phyloP scores from a whole-genome alignment of 163 green algal species.

The Chlorella variabilis region DNA sequence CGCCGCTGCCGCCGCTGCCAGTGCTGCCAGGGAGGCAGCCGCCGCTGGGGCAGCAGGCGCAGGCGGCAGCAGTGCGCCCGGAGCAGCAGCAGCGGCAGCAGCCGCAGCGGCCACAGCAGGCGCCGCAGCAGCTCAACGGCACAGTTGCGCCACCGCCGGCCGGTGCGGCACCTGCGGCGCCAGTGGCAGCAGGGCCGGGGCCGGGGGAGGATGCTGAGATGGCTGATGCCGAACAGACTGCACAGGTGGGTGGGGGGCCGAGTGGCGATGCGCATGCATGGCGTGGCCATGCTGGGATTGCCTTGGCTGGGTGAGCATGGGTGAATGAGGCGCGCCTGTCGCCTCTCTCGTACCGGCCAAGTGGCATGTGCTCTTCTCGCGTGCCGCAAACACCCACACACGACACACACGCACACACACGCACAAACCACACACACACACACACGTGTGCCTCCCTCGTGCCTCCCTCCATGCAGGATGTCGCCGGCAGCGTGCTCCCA shows the following conservation, averaged over 20 bases:
- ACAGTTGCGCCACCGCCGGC: background rate
- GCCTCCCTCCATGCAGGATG: conserved; percentile 4
- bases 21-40: background rate
- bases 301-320: background rate
- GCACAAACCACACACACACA: too few relatives aligned
- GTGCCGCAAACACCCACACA: too few relatives aligned
- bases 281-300: too few relatives aligned
- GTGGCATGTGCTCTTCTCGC: too few relatives aligned
- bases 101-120: background rate
- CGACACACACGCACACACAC: background rate
- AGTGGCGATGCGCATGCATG: too few relatives aligned
- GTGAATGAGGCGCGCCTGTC: too few relatives aligned
- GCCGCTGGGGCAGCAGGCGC: background rate
- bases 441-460: background rate
- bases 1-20: background rate
- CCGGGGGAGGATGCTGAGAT: background rate
- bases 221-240: background rate
- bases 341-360: too few relatives aligned
- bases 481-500: conserved; percentile 14
- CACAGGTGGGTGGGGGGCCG: background rate
- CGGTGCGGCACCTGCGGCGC: background rate
- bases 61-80: background rate
- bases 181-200: background rate
- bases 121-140: background rate
- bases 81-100: background rate